Conservation (phyloP, 108 stramenopile species). For the Skeletonema potamos region DNA sequence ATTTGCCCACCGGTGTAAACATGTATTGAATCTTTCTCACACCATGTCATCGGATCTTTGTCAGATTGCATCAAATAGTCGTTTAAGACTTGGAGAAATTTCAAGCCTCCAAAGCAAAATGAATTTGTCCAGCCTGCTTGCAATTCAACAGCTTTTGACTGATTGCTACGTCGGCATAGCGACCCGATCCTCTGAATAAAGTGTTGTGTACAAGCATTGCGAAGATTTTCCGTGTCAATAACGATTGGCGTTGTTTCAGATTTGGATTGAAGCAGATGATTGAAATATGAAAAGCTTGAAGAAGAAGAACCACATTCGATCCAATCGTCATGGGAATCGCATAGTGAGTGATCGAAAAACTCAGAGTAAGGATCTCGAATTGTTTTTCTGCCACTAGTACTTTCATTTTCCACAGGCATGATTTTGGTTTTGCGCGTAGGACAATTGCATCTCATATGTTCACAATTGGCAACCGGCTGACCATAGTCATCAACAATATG, state of each 20-base stretch:
- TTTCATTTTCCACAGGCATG: constrained; percentile 7
- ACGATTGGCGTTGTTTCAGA: constrained; percentile 17
- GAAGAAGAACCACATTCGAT: constrained; percentile 29
- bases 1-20: constrained; percentile 25
- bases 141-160: constrained; percentile 8
- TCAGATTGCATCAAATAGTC: constrained; percentile 9
- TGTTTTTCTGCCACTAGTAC: neutral
- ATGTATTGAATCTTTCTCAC: constrained; percentile 14
- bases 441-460: neutral
- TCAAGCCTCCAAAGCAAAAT: constrained; percentile 18
- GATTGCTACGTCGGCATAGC: neutral
- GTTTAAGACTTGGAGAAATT: constrained; percentile 19
- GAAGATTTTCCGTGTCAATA: constrained; percentile 18
- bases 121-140: constrained; percentile 33
- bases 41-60: constrained; percentile 10
- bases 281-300: constrained; percentile 10
- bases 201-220: constrained; percentile 35
- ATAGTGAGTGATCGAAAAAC: constrained; percentile 80
- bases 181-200: constrained; percentile 21
- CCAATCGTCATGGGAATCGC: constrained; percentile 3
- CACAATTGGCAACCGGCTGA: neutral
- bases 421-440: constrained; percentile 17
- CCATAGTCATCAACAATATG: neutral
- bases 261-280: neutral
- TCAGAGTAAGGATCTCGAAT: constrained; percentile 76